Base-by-base conservation (phyloP, 78 protist genomes). In the Dictyostelium brefeldianum region DNA sequence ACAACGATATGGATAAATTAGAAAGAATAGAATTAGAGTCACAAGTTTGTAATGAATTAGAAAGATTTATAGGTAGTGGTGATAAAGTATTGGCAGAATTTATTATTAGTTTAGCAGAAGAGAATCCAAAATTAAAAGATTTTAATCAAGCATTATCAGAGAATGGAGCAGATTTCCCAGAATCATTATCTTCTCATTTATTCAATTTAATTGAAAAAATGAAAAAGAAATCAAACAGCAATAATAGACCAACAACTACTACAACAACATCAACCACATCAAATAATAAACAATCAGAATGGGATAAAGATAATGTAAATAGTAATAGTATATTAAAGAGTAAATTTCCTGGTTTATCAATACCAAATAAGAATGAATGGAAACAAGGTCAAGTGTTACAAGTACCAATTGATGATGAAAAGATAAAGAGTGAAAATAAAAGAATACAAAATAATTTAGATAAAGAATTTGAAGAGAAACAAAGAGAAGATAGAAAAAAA, bases 81-180 rank as follows among this genome's bases (percentile, higher is more conserved):
- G 98, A 98, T 81, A 95, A 97, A 89, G 89, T 65, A 2, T 94
- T 98, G 20, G 98, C 99, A 27, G 98, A 98, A 79, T 98, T 98
- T 71, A 89, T 98, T 22, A 93, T 98, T 54, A 64, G 89, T 41
- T 89, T 96, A 46, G 98, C 96, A 7, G 92, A 83, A 1, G 43
- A 54, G 22, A 27, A 84, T 47, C 18, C 59, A 1, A 54, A 41
- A 12, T 20, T 78, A 57, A 31, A 67, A 29, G 97, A 50, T 11
- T 96, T 96, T 29, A 62, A 80, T 47, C 41, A 78, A 20, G 89
- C 81, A 22, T 59, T 96, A 53, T 20, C 43, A 10, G 96, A 95
- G 47, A 94, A 94, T 71, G 98, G 89, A 7, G 96, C 96, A 5
- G 97, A 91, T 73, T 95, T 96, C 15, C 78, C 96, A 41, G 96